Conservation (phyloP, 2,329 filamentous ascomycete genomes). For the Colletotrichum eremochloae region DNA sequence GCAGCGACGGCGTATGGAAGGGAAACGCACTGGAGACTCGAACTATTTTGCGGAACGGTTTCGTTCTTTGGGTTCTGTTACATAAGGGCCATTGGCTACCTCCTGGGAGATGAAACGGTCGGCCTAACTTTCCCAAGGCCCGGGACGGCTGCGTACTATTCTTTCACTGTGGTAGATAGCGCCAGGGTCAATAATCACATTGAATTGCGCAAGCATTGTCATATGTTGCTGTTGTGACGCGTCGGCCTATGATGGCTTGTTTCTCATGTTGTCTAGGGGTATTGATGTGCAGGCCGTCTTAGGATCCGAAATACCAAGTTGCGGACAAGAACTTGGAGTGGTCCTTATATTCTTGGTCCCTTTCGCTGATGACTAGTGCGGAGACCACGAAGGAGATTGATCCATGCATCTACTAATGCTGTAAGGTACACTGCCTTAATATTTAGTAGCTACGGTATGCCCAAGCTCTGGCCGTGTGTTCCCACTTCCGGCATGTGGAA, state of each 20-base stretch:
- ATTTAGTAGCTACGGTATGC: not conserved
- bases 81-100: not conserved
- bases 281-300: not conserved
- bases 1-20: conserved; percentile 34
- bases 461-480: not conserved
- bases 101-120: not conserved
- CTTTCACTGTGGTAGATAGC: conserved; percentile 4
- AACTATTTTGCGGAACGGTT: not conserved
- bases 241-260: not conserved
- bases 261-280: not conserved
- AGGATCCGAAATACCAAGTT: not conserved
- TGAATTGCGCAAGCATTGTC: not conserved
- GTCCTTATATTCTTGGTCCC: not conserved
- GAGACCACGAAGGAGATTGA: not conserved
- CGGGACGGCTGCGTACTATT: not conserved
- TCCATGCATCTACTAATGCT: too few relatives aligned
- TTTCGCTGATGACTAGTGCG: not conserved
- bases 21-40: not conserved
- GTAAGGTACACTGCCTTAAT: too few relatives aligned
- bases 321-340: not conserved
- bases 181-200: not conserved
- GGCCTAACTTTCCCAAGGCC: not conserved
- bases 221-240: not conserved
- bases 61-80: not conserved
- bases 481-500: not conserved